Conservation (phyloP, 2,329 filamentous ascomycete genomes). For the Dothistroma septosporum region DNA sequence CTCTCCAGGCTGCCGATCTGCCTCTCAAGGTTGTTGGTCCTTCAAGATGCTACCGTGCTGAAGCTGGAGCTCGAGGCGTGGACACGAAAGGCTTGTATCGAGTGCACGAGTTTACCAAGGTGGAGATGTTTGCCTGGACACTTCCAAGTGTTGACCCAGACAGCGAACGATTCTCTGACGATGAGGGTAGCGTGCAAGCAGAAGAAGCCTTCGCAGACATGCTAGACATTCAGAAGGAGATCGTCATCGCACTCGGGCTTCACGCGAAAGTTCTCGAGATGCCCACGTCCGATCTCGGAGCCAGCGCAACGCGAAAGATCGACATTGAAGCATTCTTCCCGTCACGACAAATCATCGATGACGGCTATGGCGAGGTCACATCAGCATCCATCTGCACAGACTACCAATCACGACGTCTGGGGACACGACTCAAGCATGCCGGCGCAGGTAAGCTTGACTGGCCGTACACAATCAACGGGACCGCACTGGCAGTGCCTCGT, state of each 20-base stretch:
- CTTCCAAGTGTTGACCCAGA: conserved; percentile 24
- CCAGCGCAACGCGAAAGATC: conserved; percentile 77
- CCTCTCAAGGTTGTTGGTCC: conserved; percentile 77
- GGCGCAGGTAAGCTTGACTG: conserved; percentile 59
- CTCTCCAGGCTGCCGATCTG: conserved; percentile 60
- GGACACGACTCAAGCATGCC: conserved; percentile 61
- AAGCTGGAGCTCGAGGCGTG: conserved; percentile 83
- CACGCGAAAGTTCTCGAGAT: conserved; percentile 89
- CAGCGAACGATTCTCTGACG: conserved; percentile 27
- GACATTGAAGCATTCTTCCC: conserved; percentile 97
- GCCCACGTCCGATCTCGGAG: conserved; percentile 83
- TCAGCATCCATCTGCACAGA: conserved; percentile 89
- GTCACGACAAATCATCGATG: conserved; percentile 60
- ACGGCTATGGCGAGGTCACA: conserved; percentile 90
- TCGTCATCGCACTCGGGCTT: conserved; percentile 70
- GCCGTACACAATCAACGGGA: conserved; percentile 90
- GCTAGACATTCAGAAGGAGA: conserved; percentile 78
- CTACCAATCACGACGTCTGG: conserved; percentile 81
- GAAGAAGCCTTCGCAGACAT: conserved; percentile 74
- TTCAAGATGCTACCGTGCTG: conserved; percentile 91
- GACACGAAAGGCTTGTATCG: conserved; percentile 94
- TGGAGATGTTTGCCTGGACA: conserved; percentile 96
- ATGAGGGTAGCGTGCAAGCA: conserved; percentile 37
- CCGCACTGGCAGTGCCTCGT: conserved; percentile 83
- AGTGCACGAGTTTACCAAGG: conserved; percentile 97